A percentile compares a stretch with the other conserved stretches of the same genome.
phyloP scores from a whole-genome alignment of 805 yeast species.

The Barnettozyma populi region DNA sequence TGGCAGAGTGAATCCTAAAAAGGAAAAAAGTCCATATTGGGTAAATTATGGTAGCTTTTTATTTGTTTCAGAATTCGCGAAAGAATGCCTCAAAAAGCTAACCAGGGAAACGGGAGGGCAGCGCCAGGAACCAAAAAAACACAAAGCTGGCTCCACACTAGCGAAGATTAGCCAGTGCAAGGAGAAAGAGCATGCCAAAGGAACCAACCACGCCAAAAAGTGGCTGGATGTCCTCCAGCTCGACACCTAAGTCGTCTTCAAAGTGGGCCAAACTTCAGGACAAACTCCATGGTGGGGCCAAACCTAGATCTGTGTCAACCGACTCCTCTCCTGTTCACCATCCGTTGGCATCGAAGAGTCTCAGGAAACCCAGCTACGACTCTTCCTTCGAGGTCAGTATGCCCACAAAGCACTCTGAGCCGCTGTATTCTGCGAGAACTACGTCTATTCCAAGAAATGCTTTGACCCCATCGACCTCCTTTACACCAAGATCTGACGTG shows the following conservation, averaged over 20 bases:
- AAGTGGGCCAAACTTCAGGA: conserved; percentile 24
- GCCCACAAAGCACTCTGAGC: background rate
- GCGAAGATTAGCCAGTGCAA: background rate
- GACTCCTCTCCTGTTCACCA: background rate
- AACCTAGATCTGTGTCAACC: conserved; percentile 3
- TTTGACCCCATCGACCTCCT: conserved; percentile 1
- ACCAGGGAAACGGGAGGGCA: background rate
- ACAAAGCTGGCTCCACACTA: no score
- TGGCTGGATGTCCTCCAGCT: conserved; percentile 2
- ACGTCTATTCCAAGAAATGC: conserved; percentile 16
- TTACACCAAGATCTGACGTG: background rate
- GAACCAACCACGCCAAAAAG: conserved; percentile 3
- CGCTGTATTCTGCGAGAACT: conserved; percentile 12
- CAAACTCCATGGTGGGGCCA: conserved; percentile 9
- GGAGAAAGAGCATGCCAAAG: background rate
- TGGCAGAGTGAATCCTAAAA: background rate
- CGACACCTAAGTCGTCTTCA: conserved; percentile 9
- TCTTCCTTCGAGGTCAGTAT: background rate
- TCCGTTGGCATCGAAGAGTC: background rate
- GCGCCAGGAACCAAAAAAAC: background rate
- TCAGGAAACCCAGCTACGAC: background rate
- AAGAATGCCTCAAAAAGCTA: background rate
- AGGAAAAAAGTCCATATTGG: background rate
- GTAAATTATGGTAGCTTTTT: background rate
- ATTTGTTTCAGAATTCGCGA: conserved; percentile 7